Evolutionary conservation across 2,329 filamentous ascomycete genomes (phyloP).

Genomic region (Phialophora chinensis): DNA sequence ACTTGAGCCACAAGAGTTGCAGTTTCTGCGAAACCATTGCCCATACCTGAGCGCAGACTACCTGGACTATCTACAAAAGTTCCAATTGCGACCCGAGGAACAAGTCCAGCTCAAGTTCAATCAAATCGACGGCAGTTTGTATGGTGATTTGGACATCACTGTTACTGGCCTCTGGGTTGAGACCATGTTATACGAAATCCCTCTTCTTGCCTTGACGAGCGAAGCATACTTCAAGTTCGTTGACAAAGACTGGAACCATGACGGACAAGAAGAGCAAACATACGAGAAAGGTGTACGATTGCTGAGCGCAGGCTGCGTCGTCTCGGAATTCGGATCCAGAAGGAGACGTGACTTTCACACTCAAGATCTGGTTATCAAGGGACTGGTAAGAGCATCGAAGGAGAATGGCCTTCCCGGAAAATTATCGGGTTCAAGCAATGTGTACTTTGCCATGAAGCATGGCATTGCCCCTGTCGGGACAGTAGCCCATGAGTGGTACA

Average conservation of each 20-base stretch:
- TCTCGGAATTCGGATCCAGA: conserved; percentile 93
- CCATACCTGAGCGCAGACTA: conserved; percentile 79
- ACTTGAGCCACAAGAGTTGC: conserved; percentile 77
- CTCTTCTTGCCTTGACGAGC: conserved; percentile 85
- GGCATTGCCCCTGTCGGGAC: conserved; percentile 84
- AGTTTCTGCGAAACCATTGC: conserved; percentile 78
- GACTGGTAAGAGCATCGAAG: conserved; percentile 77
- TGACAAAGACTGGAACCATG: conserved; percentile 89
- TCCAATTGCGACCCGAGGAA: conserved; percentile 78
- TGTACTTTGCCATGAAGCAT: conserved; percentile 95
- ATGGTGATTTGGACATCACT: conserved; percentile 77
- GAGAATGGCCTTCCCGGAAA: conserved; percentile 71
- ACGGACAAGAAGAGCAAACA: conserved; percentile 83
- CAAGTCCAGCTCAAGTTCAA: conserved; percentile 76
- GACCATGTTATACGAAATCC: conserved; percentile 97
- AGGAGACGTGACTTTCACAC: conserved; percentile 92
- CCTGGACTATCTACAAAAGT: conserved; percentile 78
- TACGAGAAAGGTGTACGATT: conserved; percentile 79
- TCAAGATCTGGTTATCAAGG: conserved; percentile 87
- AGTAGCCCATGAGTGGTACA: conserved; percentile 98
- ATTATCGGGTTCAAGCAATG: conserved; percentile 90
- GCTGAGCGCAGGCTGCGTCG: conserved; percentile 80
- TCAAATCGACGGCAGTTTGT: conserved; percentile 63
- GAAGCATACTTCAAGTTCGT: conserved; percentile 98
- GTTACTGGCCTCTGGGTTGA: conserved; percentile 88